Base-by-base conservation (phyloP, 2,329 filamentous ascomycete genomes). In the Fusarium hostae region DNA sequence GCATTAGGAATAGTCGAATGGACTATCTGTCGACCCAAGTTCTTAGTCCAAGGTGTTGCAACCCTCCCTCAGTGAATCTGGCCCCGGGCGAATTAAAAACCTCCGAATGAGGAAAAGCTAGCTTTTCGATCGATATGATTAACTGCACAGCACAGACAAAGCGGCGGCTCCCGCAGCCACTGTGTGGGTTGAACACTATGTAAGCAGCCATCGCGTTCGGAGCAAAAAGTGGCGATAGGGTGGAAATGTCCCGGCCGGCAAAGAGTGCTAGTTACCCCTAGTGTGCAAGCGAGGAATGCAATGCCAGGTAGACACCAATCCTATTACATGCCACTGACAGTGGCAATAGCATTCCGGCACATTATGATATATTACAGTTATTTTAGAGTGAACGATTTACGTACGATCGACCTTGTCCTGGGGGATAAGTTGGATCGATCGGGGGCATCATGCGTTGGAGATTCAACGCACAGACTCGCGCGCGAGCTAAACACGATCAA, bases 131-230 rank as follows among this genome's bases (percentile, higher is more conserved):
- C 26, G 8, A 28, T 28, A 10, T 54, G 12, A 22, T 9, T 16
- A 4, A 1, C 18, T 52, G 22, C 34, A 30, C 37, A 24, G 37
- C 37, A 55, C 26, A 55, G 51, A 44, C 37, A 55, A 18, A 32
- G 35, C 47, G 55, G 47, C 20, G 22, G 32, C 47, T 67, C 55
- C 64, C 55, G 64, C 47, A 61, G 63, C 47, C 64, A 61, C 37
- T 39, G 7, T 26, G 47, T 13, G 32, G 20, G 43, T 6, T 3
- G n/a, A 7, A 2, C 26, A 45, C 26, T 12, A 28, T 26, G 26
- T 26, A 26, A 26, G 26, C 26, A 26, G 26, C 26, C 26, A 26
- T 3, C 9, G 22, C 26, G 6, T n/a, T 20, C 9, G 35, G 26
- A 18, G 13, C 47, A 20, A 50, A 51, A 5, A 9, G 41, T 56